Evolutionary conservation across 441 rosid genomes (phyloP), one percentile per base, ranked within the genome.

Genomic region (Erodium moschatum): DNA sequence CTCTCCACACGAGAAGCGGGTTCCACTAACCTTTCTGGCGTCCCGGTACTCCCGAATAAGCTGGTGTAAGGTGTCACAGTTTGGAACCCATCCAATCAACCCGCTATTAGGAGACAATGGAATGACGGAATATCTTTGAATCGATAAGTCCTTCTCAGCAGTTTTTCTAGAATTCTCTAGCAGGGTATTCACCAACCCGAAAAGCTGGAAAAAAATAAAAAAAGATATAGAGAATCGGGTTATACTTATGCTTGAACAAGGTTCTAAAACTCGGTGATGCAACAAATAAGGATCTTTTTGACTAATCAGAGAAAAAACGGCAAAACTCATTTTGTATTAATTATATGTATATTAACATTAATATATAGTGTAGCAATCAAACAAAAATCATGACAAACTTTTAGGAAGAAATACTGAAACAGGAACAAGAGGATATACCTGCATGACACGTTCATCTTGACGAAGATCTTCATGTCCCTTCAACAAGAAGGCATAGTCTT

Each of bases 401-500:
- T 46, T 13, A 12, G 0, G 10, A 46, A 74, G 21, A 20, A 15
- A 44, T 21, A 66, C 70, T 5, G 15, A 46, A 46, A 9, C 52
- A 0, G 52, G n/a, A 10, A 12, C 13, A 46, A 67, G 35, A 60
- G 40, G 24, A 29, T 29, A 18, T 71, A 94, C 99, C 97, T 95
- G 99, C 99, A 95, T 95, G 80, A 95, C 99, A 75, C 98, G 99
- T 73, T 95, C 99, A 84, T 95, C 98, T 74, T 95, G 99, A 77
- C 99, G 95, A 58, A 95, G 77, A 82, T 95, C 99, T 84, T 95
- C 98, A 75, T 95, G 99, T 40, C 99, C 98, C 85, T 95, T 95
- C 68, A 95, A 84, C 86, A 95, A 82, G 80, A 92, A 95, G 71
- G 97, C 89, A 78, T 95, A 80, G 68, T 90, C 98, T 80, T 89